Conservation (phyloP, 768 basidiomycete species). For the Leccinum arenicola region DNA sequence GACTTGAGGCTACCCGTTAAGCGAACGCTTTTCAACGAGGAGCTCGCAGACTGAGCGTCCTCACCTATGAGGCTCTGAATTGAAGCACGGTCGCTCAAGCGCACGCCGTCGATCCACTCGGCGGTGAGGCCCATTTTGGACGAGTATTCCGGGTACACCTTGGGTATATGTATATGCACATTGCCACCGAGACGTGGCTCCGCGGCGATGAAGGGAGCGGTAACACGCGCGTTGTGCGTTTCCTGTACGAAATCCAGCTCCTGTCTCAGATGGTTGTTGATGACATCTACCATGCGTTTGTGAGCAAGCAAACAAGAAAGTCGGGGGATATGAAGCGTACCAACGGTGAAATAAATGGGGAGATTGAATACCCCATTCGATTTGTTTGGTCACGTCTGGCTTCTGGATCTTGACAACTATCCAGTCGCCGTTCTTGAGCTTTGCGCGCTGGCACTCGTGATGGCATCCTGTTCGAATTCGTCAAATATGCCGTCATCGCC, state of each 20-base stretch:
- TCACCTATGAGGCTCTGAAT: too few relatives aligned
- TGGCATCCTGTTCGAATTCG: constrained; percentile 72
- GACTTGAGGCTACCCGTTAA: constrained; percentile 23
- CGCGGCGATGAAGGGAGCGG: constrained; percentile 60
- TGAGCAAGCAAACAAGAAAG: not conserved
- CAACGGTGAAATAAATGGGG: constrained; percentile 77
- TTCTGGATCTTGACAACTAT: constrained; percentile 98
- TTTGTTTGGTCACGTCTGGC: constrained; percentile 81
- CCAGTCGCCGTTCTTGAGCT: constrained; percentile 49
- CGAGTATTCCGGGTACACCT: too few relatives aligned
- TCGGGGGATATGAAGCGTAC: constrained; percentile 36
- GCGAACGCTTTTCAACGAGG: too few relatives aligned
- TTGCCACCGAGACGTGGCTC: constrained; percentile 69
- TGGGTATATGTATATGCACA: constrained; percentile 78
- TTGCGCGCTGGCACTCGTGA: constrained; percentile 86
- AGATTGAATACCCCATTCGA: constrained; percentile 88
- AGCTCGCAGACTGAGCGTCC: too few relatives aligned
- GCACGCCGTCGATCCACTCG: too few relatives aligned
- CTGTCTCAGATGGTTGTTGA: constrained; percentile 76
- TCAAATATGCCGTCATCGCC: too few relatives aligned
- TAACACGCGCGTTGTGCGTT: constrained; percentile 71
- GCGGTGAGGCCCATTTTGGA: too few relatives aligned
- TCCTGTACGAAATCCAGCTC: constrained; percentile 84
- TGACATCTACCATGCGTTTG: constrained; percentile 51
- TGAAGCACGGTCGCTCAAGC: too few relatives aligned